phyloP scores from a whole-genome alignment of 345 rosid species.

The Brassica incana region DNA sequence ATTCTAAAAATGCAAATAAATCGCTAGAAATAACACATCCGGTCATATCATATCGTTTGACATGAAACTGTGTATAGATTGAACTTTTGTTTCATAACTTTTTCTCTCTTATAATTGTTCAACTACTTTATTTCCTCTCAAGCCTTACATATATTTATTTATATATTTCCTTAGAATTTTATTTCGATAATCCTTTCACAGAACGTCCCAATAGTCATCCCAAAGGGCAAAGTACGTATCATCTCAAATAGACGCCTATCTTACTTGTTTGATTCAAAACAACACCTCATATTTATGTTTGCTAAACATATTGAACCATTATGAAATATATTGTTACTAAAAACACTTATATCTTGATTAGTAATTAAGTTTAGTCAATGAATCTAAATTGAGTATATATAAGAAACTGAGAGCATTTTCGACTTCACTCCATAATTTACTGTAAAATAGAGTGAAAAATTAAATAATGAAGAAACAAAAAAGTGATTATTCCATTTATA shows the following conservation, averaged over 20 bases:
- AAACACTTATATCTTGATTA: background rate
- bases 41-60: background rate
- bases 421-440: too few relatives aligned
- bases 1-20: background rate
- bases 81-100: background rate
- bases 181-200: background rate
- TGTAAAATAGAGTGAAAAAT: too few relatives aligned
- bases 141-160: background rate
- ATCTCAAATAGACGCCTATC: conserved; percentile 15
- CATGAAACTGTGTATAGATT: background rate
- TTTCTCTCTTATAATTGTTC: background rate
- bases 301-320: background rate
- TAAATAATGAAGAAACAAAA: too few relatives aligned
- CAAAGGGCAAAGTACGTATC: conserved; percentile 24
- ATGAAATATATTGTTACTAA: background rate
- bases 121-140: background rate
- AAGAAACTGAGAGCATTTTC: background rate
- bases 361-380: background rate
- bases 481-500: too few relatives aligned
- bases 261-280: background rate
- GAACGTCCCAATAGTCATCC: conserved; percentile 26
- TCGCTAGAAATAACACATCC: background rate
- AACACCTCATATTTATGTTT: conserved; percentile 7
- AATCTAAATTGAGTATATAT: background rate
- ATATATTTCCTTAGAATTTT: background rate